Conservation (phyloP, 192 early-diverging fungal genomes). For the Gaertneriomyces semiglobifer region DNA sequence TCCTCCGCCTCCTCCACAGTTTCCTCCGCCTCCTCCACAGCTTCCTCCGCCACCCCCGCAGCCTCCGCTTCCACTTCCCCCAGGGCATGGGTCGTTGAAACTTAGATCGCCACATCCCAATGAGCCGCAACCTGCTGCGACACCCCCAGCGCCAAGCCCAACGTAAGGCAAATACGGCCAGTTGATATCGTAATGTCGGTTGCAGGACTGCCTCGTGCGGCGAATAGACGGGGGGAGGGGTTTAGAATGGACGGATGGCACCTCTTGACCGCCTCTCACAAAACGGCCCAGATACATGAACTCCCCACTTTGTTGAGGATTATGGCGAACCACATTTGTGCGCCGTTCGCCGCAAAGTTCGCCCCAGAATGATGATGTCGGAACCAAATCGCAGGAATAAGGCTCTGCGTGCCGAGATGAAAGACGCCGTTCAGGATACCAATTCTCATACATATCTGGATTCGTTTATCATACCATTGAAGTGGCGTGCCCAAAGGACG, state of each 20-base stretch:
- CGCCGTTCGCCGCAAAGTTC: background rate
- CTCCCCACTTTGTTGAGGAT: too few relatives aligned
- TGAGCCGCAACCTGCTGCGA: background rate
- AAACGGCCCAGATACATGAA: background rate
- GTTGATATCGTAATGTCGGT: background rate
- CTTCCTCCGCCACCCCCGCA: conserved; percentile 15
- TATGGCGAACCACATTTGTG: too few relatives aligned
- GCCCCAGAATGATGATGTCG: background rate
- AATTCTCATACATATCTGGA: background rate
- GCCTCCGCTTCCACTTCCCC: conserved; percentile 8
- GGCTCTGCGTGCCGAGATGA: background rate
- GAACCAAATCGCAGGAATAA: conserved; percentile 1
- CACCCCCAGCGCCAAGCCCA: background rate
- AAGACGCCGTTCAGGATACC: background rate
- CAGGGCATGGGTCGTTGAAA: background rate
- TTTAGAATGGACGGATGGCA: conserved; percentile 1
- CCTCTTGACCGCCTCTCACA: background rate
- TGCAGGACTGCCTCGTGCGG: background rate
- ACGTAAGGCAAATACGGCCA: background rate
- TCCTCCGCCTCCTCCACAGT: conserved; percentile 16
- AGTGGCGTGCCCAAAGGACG: conserved; percentile 49
- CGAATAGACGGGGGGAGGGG: background rate
- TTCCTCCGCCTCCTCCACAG: conserved; percentile 6
- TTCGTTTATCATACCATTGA: conserved; percentile 12
- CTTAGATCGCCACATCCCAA: background rate